Evolutionary conservation across 306 rosid species (phyloP), one percentile per base, ranked within the genome.

Genomic region (Citrullus colocynthis): DNA sequence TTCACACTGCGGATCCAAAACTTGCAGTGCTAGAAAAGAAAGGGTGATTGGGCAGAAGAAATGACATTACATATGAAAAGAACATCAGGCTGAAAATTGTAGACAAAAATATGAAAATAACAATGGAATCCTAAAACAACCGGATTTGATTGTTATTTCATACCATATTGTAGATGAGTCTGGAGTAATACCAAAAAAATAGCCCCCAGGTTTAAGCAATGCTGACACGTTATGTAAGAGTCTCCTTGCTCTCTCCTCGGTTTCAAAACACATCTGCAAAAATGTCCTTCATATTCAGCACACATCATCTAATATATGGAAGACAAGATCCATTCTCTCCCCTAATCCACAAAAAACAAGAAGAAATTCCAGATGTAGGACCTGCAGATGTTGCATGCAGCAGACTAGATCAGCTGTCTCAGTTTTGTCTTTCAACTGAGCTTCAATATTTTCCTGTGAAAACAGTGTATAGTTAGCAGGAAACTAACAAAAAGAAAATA

Each of bases 81-180:
- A 42, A 11, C 37, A 14, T 42, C 74, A 42, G 54, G 42, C 9
- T 1, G 13, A 32, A 14, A 13, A 62, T 21, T 59, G 65, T 28
- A 60, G 15, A 28, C 17, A 16, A 30, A 15, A 63, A 36, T 30
- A 36, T 63, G 37, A 34, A 34, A 65, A 65, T n/a, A 67, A 67
- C 34, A 71, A 45, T 3, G 6, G 49, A 48, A 10, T 48, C 13
- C 59, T 14, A 71, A 15, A 45, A 71, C 13, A 14, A 48, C 49
- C 12, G 57, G 57, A 70, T 70, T 44, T 2, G 24, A 49, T 75
- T 78, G 55, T 80, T 54, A 80, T 63, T 82, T 69, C 97, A 78
- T 89, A 95, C 98, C 98, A 92, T 95, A 95, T 92, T 77, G 97
- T 92, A 88, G 97, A 92, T 73, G 97, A 95, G 93, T 95, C 98